phyloP scores from a whole-genome alignment of 257 asterid genomes.

The Rhazya stricta region DNA sequence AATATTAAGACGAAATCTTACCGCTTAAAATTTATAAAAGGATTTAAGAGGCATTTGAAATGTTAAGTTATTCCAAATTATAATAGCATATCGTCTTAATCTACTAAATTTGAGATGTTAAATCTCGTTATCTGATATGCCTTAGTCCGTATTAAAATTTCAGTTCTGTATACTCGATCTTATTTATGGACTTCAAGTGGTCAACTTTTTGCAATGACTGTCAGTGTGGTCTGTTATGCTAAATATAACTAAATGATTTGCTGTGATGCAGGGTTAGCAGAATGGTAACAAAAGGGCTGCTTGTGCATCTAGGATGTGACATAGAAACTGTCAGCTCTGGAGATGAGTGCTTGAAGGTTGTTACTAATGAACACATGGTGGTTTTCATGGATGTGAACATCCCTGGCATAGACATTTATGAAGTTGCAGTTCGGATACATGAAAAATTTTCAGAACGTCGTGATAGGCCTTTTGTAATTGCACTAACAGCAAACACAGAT shows the following conservation, averaged over 20 bases:
- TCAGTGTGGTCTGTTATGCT: not conserved
- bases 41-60: no score
- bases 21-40: no score
- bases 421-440: conserved; percentile 55
- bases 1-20: no score
- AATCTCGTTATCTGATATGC: no score
- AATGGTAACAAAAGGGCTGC: conserved; percentile 80
- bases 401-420: conserved; percentile 52
- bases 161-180: not conserved
- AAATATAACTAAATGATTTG: not conserved
- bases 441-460: conserved; percentile 61
- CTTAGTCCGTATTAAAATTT: not conserved
- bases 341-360: conserved; percentile 70
- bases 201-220: not conserved
- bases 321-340: conserved; percentile 61
- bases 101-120: no score
- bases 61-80: no score
- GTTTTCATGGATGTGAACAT: conserved; percentile 63
- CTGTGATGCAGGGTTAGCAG: conserved; percentile 65
- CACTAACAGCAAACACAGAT: conserved; percentile 63
- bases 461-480: conserved; percentile 66
- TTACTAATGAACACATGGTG: conserved; percentile 66
- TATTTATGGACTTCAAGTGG: not conserved
- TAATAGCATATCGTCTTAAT: no score
- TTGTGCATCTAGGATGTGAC: conserved; percentile 85